Conservation (phyloP, 208 protist genomes). For the Leishmania aethiopica region DNA sequence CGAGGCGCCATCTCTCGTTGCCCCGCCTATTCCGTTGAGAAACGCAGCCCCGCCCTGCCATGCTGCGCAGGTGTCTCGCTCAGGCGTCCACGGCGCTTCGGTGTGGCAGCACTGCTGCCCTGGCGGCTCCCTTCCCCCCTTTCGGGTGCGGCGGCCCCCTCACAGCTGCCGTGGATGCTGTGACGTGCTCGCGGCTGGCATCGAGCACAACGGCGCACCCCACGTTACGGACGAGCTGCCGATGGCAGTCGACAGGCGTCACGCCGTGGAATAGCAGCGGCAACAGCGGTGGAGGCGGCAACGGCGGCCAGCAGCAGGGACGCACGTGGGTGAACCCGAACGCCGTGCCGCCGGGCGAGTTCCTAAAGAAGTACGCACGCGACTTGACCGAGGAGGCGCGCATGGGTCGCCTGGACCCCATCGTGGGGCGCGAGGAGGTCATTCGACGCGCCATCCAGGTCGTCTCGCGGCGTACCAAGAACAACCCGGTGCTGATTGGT, state of each 20-base stretch:
- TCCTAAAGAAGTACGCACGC: slow-evolving; percentile 96
- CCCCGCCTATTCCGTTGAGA: background rate
- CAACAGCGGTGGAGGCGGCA: slow-evolving; percentile 22
- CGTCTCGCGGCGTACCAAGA: slow-evolving; percentile 98
- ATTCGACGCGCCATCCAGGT: slow-evolving; percentile 98
- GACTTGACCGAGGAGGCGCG: slow-evolving; percentile 95
- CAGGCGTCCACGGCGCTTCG: slow-evolving; percentile 11
- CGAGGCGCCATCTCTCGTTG: background rate
- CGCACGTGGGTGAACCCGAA: slow-evolving; percentile 88
- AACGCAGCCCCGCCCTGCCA: background rate
- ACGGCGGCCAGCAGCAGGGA: slow-evolving; percentile 58
- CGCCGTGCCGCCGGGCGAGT: slow-evolving; percentile 85
- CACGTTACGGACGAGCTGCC: background rate
- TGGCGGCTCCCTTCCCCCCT: background rate
- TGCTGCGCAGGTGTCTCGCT: slow-evolving; percentile 16
- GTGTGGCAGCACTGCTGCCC: background rate
- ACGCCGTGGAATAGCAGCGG: slow-evolving; percentile 55
- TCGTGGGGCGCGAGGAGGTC: slow-evolving; percentile 99
- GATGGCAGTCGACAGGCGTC: slow-evolving; percentile 35
- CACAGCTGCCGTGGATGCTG: background rate
- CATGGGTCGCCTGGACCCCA: slow-evolving; percentile 96
- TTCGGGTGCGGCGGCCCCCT: background rate
- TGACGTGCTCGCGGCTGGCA: background rate
- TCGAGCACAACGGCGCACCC: background rate
- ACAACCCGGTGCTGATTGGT: slow-evolving; percentile 99